Evolutionary conservation across 805 yeast genomes (phyloP).

Genomic region (Cyberlindnera petersonii): DNA sequence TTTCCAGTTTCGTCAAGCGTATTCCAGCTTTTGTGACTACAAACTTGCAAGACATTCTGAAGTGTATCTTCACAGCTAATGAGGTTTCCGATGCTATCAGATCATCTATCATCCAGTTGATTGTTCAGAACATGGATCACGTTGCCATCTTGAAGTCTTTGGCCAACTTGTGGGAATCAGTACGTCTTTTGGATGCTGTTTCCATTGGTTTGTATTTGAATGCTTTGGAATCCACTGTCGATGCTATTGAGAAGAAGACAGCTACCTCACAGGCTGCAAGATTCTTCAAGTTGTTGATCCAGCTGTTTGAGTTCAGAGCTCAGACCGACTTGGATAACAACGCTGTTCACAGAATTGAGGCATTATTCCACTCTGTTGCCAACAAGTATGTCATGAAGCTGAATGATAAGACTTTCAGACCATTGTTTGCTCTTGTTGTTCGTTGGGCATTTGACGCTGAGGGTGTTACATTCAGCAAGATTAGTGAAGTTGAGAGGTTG

Average conservation of each 20-base stretch:
- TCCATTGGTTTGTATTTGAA: conserved; percentile 70
- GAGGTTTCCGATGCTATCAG: conserved; percentile 57
- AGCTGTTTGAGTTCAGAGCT: conserved; percentile 67
- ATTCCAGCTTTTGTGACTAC: conserved; percentile 83
- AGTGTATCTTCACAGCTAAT: conserved; percentile 52
- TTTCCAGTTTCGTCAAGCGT: conserved; percentile 72
- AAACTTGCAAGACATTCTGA: conserved; percentile 58
- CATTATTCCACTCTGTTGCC: conserved; percentile 68
- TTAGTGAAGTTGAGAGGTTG: conserved; percentile 53
- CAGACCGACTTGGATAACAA: conserved; percentile 59
- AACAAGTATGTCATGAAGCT: conserved; percentile 80
- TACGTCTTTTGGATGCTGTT: conserved; percentile 35
- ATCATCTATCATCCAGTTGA: conserved; percentile 55
- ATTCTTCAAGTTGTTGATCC: conserved; percentile 65
- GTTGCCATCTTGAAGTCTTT: conserved; percentile 59
- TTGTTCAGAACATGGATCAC: conserved; percentile 65
- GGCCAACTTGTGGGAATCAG: conserved; percentile 56
- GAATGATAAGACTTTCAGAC: conserved; percentile 91
- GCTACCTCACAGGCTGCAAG: conserved; percentile 67
- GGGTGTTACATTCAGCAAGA: conserved; percentile 45
- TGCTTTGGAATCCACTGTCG: conserved; percentile 61
- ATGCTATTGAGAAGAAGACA: conserved; percentile 63
- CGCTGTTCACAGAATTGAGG: conserved; percentile 77
- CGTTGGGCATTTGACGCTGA: conserved; percentile 93
- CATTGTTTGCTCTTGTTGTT: conserved; percentile 78